Conservation (phyloP, 2,329 filamentous ascomycete species). For the Fusarium transvaalense region DNA sequence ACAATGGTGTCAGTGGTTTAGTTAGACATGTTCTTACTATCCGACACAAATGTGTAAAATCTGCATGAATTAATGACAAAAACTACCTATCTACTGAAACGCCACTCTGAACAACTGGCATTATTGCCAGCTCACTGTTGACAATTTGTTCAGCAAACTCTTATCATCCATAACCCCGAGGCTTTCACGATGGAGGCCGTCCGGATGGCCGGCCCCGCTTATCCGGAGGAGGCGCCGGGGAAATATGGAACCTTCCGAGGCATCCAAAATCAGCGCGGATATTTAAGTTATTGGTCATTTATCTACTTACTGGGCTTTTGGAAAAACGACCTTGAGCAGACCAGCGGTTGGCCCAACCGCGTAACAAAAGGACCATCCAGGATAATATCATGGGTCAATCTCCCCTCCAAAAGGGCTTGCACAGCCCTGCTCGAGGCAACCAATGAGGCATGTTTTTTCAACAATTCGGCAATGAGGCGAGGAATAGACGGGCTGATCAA, state of each 20-base stretch:
- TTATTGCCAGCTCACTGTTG: not conserved
- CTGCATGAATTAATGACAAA: not conserved
- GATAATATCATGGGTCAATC: not conserved
- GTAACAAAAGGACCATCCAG: not conserved
- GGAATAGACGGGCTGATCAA: not conserved
- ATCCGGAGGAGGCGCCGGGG: not conserved
- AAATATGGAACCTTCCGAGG: not conserved
- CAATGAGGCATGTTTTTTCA: not conserved
- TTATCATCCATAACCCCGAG: not conserved
- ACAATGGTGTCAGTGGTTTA: not conserved
- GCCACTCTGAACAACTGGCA: not conserved
- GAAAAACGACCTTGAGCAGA: not conserved
- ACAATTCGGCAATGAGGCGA: not conserved
- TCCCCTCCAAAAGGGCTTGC: not conserved
- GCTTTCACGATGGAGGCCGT: not conserved
- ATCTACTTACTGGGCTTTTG: not conserved
- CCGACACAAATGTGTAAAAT: constrained; percentile 1
- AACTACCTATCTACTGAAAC: not conserved
- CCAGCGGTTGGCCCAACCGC: not conserved
- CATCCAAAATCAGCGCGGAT: not conserved
- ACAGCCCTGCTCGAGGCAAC: not conserved
- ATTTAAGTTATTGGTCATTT: not conserved
- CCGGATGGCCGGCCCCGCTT: not conserved
- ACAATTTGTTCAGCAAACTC: not conserved
- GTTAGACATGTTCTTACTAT: not conserved